A percentile compares a stretch with the other conserved stretches of the same genome.
Evolutionary conservation across 2,329 filamentous ascomycete species (phyloP).

Genomic region (Sarocladium strictum): DNA sequence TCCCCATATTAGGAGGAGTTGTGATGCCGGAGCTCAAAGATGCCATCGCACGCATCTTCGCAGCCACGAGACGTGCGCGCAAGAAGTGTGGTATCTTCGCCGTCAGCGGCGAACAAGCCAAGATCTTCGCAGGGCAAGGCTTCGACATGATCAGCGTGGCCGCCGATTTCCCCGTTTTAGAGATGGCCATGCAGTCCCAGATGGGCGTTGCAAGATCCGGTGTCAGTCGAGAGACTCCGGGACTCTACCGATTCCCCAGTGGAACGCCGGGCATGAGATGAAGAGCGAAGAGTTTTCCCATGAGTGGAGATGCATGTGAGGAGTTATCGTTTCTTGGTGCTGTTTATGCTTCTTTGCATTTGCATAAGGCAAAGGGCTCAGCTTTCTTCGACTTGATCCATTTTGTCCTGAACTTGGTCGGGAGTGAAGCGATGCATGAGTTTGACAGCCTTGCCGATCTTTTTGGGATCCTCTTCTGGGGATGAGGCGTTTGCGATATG

Average conservation of each 20-base stretch:
- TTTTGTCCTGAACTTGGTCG: conserved; percentile 59
- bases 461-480: conserved; percentile 45
- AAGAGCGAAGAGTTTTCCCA: too few relatives aligned
- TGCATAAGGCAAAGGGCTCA: background rate
- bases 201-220: conserved; percentile 35
- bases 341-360: background rate
- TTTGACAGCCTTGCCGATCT: conserved; percentile 56
- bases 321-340: background rate
- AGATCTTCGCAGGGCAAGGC: conserved; percentile 46
- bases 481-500: conserved; percentile 54
- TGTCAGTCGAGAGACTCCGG: background rate
- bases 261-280: conserved; percentile 6
- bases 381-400: conserved; percentile 51
- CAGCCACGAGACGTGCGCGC: conserved; percentile 52
- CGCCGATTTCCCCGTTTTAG: conserved; percentile 49
- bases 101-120: conserved; percentile 49
- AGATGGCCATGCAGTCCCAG: conserved; percentile 35
- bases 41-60: conserved; percentile 53
- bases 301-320: background rate
- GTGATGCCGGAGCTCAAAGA: conserved; percentile 52
- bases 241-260: conserved; percentile 1
- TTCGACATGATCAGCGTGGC: conserved; percentile 58
- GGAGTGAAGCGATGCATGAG: conserved; percentile 73
- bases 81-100: conserved; percentile 62
- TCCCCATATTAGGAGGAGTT: conserved; percentile 54